Conservation (phyloP, 2,329 filamentous ascomycete species). For the Chaetomium sp. region DNA sequence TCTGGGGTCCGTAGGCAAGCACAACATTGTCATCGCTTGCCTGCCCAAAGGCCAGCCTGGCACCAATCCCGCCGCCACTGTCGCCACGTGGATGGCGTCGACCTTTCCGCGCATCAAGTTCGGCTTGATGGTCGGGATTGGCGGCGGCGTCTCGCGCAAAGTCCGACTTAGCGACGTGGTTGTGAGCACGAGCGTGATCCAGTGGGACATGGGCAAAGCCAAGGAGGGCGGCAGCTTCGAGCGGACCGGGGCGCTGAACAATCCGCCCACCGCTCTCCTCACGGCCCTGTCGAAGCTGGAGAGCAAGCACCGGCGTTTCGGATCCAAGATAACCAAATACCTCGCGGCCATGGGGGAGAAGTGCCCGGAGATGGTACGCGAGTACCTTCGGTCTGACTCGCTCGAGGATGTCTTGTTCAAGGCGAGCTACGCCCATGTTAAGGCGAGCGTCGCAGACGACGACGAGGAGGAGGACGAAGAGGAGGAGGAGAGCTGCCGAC, state of each 20-base stretch:
- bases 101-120: constrained; percentile 27
- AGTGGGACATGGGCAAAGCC: constrained; percentile 28
- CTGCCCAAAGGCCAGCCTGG: constrained; percentile 26
- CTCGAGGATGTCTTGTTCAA: background rate
- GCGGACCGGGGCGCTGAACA: background rate
- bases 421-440: background rate
- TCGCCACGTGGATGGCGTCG: constrained; percentile 24
- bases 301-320: too few species aligned
- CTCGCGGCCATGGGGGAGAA: background rate
- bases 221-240: constrained; percentile 15
- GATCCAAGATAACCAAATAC: background rate
- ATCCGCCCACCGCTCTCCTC: background rate
- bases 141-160: constrained; percentile 33
- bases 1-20: constrained; percentile 27
- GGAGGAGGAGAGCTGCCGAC: background rate
- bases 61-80: constrained; percentile 21
- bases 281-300: constrained; percentile 1
- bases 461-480: background rate
- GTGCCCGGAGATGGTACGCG: background rate
- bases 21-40: constrained; percentile 32
- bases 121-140: constrained; percentile 31
- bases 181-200: constrained; percentile 26
- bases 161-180: constrained; percentile 32
- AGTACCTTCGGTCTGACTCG: background rate
- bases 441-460: background rate